Evolutionary conservation across 805 yeast species (phyloP).

Genomic region (Brettanomyces sp.): DNA sequence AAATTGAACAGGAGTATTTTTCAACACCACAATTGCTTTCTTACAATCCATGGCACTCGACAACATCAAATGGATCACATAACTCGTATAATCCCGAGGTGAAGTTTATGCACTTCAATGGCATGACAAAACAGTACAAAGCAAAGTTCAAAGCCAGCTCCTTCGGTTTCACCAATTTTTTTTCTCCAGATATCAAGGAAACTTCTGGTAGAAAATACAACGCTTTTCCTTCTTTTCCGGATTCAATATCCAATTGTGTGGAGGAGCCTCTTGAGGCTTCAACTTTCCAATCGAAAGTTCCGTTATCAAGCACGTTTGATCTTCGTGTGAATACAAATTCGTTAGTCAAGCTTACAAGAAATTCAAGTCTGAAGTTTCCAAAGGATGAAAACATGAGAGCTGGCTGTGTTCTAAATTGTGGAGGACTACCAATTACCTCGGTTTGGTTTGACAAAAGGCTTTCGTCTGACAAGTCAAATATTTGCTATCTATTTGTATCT

Average conservation of each 20-base stretch:
- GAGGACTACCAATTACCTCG: slow-evolving; percentile 21
- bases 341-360: not conserved
- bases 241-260: not conserved
- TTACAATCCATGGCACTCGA: slow-evolving; percentile 2
- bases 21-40: not conserved
- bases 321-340: slow-evolving; percentile 11
- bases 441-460: slow-evolving; percentile 18
- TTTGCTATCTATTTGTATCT: slow-evolving; percentile 19
- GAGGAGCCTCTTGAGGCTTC: slow-evolving; percentile 1
- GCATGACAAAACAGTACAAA: slow-evolving; percentile 3
- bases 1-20: not conserved
- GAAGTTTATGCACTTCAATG: slow-evolving; percentile 12
- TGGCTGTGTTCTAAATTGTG: slow-evolving; percentile 21
- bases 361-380: slow-evolving; percentile 10
- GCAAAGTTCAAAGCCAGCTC: slow-evolving; percentile 1
- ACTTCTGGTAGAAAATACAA: not conserved
- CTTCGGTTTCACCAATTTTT: not conserved
- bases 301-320: slow-evolving; percentile 7
- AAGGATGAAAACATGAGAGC: slow-evolving; percentile 10
- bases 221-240: not conserved
- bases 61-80: too few species aligned
- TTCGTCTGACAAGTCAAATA: slow-evolving; percentile 4
- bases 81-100: slow-evolving; percentile 8
- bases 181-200: not conserved
- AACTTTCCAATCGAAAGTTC: slow-evolving; percentile 5